phyloP scores from a whole-genome alignment of 1,284 basidiomycete species.

The Caloboletus firmus region DNA sequence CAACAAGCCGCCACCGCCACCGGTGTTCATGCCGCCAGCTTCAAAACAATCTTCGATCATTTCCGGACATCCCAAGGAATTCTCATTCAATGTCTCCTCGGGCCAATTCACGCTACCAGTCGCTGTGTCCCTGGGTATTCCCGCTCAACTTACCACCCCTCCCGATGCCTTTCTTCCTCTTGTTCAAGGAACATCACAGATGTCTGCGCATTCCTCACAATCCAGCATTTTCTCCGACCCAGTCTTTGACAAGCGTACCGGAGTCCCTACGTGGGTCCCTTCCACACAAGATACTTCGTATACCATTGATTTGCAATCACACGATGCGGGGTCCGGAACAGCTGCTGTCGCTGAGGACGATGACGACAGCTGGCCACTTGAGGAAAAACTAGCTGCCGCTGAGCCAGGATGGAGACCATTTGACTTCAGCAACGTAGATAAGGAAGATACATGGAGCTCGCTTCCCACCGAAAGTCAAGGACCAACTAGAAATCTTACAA shows the following conservation, averaged over 20 bases:
- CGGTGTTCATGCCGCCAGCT: constrained; percentile 53
- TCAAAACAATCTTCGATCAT: constrained; percentile 21
- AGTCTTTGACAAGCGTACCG: constrained; percentile 49
- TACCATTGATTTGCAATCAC: constrained; percentile 40
- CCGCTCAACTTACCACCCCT: constrained; percentile 36
- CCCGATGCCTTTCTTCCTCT: constrained; percentile 22
- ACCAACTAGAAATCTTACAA: constrained; percentile 27
- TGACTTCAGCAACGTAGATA: constrained; percentile 38
- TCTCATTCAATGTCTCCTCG: constrained; percentile 34
- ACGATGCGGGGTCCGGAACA: constrained; percentile 29
- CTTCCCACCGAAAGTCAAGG: constrained; percentile 55
- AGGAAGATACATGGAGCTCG: constrained; percentile 74
- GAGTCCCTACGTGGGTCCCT: constrained; percentile 53
- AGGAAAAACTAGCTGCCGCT: constrained; percentile 56
- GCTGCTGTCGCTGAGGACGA: constrained; percentile 54
- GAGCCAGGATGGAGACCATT: constrained; percentile 57
- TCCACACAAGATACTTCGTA: constrained; percentile 61
- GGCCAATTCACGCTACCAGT: constrained; percentile 44
- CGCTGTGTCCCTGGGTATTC: constrained; percentile 47
- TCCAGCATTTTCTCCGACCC: constrained; percentile 50
- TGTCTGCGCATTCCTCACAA: constrained; percentile 54
- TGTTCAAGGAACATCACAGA: constrained; percentile 29
- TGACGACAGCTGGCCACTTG: constrained; percentile 72
- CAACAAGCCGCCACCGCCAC: constrained; percentile 47
- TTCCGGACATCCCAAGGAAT: constrained; percentile 24